Evolutionary conservation across 352 stramenopile species (phyloP).

Genomic region (Phytophthora brassicae): DNA sequence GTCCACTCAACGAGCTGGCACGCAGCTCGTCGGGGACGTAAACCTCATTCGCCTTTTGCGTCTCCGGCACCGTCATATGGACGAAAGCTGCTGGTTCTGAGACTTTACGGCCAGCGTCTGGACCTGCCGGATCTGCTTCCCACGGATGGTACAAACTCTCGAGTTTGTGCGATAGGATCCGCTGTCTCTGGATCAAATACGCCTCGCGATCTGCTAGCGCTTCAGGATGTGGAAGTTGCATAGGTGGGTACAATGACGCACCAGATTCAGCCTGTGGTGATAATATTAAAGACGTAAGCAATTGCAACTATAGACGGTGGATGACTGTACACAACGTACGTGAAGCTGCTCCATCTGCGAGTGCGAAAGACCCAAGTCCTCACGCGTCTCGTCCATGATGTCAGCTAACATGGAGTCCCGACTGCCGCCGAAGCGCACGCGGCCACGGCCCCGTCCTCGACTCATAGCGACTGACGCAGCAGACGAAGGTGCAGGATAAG

Average conservation of each 20-base stretch:
- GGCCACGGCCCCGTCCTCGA: constrained; percentile 59
- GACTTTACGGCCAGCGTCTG: constrained; percentile 23
- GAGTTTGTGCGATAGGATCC: constrained; percentile 66
- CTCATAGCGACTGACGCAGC: constrained; percentile 39
- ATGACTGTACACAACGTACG: constrained; percentile 27
- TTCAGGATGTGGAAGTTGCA: constrained; percentile 67
- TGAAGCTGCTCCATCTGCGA: constrained; percentile 71
- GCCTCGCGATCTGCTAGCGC: constrained; percentile 52
- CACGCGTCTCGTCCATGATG: constrained; percentile 71
- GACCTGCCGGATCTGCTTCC: constrained; percentile 38
- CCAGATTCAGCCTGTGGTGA: constrained; percentile 43
- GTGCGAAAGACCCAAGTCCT: constrained; percentile 68
- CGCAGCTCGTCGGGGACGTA: constrained; percentile 68
- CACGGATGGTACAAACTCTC: constrained; percentile 69
- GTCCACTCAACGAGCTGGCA: constrained; percentile 55
- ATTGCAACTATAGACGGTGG: neutral
- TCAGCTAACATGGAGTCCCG: constrained; percentile 65
- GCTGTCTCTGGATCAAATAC: constrained; percentile 73
- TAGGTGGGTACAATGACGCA: constrained; percentile 53
- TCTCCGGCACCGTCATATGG: constrained; percentile 64
- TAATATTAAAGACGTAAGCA: neutral
- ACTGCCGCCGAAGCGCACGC: constrained; percentile 75
- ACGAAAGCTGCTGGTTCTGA: constrained; percentile 51
- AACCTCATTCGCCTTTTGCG: constrained; percentile 52
- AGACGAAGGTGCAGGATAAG: neutral